Base-by-base conservation (phyloP, 2,329 filamentous ascomycete species). In the Phaeosphaeriaceae sp. region DNA sequence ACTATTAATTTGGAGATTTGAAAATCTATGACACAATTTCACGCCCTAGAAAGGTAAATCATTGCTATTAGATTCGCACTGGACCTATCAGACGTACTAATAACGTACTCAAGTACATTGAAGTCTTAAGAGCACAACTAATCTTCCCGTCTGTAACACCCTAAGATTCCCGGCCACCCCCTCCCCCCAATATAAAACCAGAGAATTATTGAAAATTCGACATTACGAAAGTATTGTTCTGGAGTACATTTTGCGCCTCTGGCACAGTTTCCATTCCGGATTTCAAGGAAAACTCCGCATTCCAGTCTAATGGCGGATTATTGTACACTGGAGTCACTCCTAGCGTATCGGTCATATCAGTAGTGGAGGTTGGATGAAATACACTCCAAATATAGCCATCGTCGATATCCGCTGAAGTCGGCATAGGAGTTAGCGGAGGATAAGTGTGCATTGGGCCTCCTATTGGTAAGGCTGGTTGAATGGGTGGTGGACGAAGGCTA, bases 271-370 rank as follows among this genome's bases (percentile, higher is more conserved):
- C 61, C 50, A 59, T 52, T 4, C 54, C 61, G 41, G 63, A 61
- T 30, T 62, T 59, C 21, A 71, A 40, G 20, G 59, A 61, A 38
- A 71, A 72, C 43, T 72, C 70, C 4, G 60, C 54, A 21, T 67
- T 67, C 68, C 67, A 72, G 37, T 72, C 67, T 20, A 58, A 52
- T 16, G 60, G 62, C 6, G 64, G 64, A n/a, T 61, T 43, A 13
- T 60, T 66, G 36, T 65, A 68, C 16, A 58, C 37, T 46, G 50
- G 58, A 5, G 23, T 11, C 23, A 60, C 53, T 17, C 56, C 52
- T 7, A 62, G 42, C 16, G 58, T 26, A 7, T 71, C 67, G 6
- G 53, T 44, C 2, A 52, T 37, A 34, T 66, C 65, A 7, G 53
- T 52, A 0, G 57, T 54, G 5, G 63, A 64, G 2, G 67, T 61